Conservation (phyloP, 2,329 filamentous ascomycete genomes). For the Decorospora gaudefroyi region DNA sequence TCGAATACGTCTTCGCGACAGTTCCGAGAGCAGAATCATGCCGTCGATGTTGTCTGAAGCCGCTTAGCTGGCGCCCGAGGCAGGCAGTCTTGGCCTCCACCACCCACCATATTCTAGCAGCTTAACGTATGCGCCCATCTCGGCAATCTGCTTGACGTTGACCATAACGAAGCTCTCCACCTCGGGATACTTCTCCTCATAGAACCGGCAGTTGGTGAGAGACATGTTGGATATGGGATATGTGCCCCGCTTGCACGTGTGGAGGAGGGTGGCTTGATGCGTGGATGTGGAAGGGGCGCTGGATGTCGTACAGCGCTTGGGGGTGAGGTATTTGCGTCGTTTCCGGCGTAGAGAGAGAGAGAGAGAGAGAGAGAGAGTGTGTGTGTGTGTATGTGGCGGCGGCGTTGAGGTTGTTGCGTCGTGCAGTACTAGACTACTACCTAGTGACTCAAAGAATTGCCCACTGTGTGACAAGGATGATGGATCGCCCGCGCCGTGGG, state of each 20-base stretch:
- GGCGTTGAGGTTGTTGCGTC: conserved; percentile 7
- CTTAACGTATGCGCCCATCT: conserved; percentile 99
- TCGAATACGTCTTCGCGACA: conserved; percentile 96
- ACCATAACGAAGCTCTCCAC: conserved; percentile 99
- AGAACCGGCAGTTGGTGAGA: conserved; percentile 95
- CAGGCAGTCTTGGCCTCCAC: neutral
- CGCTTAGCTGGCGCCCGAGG: conserved; percentile 9
- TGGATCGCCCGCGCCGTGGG: conserved; percentile 23
- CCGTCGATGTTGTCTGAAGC: conserved; percentile 89
- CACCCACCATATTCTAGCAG: conserved; percentile 78
- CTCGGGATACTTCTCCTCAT: conserved; percentile 96
- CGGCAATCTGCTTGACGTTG: conserved; percentile 99
- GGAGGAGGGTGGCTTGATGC: no score
- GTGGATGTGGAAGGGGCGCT: no score
- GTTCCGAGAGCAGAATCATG: conserved; percentile 98
- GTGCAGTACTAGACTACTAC: no score
- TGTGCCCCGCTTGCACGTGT: conserved; percentile 2
- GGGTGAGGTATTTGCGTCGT: conserved; percentile 1
- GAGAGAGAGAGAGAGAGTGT: no score
- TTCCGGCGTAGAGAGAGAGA: conserved; percentile 4
- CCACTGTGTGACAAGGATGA: conserved; percentile 28
- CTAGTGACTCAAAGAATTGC: conserved; percentile 39
- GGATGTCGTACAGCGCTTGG: no score
- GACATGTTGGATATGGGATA: conserved; percentile 67
- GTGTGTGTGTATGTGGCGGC: no score